Conservation (phyloP, 495 filamentous ascomycete genomes). For the Platismatia glauca region DNA sequence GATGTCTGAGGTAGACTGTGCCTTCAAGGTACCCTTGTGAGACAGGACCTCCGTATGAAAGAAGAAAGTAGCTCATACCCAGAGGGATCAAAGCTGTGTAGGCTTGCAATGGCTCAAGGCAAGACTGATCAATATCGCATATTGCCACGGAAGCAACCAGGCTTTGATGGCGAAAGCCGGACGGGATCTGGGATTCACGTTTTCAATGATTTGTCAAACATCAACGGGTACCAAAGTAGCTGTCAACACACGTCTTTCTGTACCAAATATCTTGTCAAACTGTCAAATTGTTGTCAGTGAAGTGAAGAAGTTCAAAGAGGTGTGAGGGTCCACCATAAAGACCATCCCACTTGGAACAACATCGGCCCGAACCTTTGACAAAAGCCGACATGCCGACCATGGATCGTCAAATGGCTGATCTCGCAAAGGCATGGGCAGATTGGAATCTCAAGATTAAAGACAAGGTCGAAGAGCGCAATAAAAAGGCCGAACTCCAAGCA, state of each 20-base stretch:
- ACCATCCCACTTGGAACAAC: not conserved
- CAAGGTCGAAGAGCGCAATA: not conserved
- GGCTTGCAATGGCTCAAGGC: not conserved
- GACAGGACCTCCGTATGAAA: no score
- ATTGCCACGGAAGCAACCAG: not conserved
- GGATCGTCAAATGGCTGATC: not conserved
- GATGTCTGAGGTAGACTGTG: no score
- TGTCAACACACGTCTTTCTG: no score
- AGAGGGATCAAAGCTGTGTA: not conserved
- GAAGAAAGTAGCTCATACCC: no score
- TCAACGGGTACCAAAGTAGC: no score
- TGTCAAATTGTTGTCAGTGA: no score
- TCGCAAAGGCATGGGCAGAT: not conserved
- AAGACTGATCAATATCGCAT: not conserved
- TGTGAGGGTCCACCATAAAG: not conserved
- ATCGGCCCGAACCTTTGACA: not conserved
- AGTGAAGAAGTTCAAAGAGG: no score
- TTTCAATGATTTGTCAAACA: no score
- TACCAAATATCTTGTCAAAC: no score
- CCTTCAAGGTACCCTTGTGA: no score
- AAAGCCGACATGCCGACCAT: not conserved
- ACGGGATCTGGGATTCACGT: not conserved
- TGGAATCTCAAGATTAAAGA: not conserved
- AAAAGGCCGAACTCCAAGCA: not conserved
- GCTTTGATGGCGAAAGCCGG: not conserved